Percentiles rank a stretch among this genome's conserved stretches.
Evolutionary conservation across 23 red algal genomes (phyloP).

Genomic region (Gracilariopsis chorda): DNA sequence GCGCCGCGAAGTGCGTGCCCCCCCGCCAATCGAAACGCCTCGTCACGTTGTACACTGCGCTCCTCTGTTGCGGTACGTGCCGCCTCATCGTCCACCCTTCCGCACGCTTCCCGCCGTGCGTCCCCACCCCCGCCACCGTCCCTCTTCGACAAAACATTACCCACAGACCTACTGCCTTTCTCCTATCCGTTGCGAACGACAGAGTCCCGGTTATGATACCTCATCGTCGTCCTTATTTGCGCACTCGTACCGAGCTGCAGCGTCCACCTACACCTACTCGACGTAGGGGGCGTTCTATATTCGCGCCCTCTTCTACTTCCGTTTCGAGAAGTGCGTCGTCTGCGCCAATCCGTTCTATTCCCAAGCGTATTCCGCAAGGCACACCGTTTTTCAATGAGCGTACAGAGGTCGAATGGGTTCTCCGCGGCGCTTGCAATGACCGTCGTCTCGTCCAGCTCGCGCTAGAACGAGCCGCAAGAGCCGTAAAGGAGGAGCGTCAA

Average conservation of each 20-base stretch:
- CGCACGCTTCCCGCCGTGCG: neutral
- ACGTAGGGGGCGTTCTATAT: neutral
- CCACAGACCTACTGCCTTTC: no score
- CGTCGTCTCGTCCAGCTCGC: constrained; percentile 6
- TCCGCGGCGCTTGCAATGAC: neutral
- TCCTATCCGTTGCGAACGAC: neutral
- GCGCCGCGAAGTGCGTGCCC: no score
- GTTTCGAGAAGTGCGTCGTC: neutral
- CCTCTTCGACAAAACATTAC: no score
- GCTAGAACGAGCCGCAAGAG: neutral
- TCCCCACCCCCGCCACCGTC: neutral
- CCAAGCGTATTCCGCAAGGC: neutral
- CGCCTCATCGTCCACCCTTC: neutral
- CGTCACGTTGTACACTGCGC: no score
- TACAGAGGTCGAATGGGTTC: constrained; percentile 18
- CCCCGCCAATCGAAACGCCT: no score
- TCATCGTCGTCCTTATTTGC: neutral
- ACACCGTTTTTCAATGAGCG: constrained; percentile 22
- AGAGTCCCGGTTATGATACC: neutral
- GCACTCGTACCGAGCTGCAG: neutral
- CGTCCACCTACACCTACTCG: neutral
- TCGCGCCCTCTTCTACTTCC: neutral
- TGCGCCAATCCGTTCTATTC: neutral
- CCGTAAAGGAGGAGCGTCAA: neutral
- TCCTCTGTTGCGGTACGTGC: no score